Evolutionary conservation across 2,329 filamentous ascomycete species (phyloP), one percentile per base, ranked within the genome.

Genomic region (Colletotrichum sp.): DNA sequence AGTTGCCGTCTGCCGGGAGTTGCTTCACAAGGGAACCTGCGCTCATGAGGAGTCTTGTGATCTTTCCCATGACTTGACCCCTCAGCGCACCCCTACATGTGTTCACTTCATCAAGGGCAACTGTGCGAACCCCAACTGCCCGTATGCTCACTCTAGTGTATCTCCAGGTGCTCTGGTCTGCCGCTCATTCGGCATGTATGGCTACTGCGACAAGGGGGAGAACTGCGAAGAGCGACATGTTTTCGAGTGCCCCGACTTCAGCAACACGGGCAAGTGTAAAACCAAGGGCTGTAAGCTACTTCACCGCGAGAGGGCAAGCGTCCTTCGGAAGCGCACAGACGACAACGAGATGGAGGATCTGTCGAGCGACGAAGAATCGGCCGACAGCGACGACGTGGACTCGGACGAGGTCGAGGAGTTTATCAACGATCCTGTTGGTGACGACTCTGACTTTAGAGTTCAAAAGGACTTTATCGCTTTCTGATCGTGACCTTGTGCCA

Each of bases 201-300:
- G 97, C 69, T 98, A 96, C 85, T 98, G 97, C 87, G 93, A 94
- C 77, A 94, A 94, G 83, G 97, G 96, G 76, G 90, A 90, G 72
- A 86, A 89, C 71, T 98, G 97, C 85, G 86, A 91, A 76, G 92
- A 97, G 78, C 94, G 96, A 77, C 97, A 99, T 87, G 94, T 96
- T 74, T 94, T 94, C 86, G 96, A 98, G 85, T 98, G 97, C 85
- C 96, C 97, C 77, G 94, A 98, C 84, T 98, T 98, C 88, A 95
- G 95, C 90, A 98, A 98, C 86, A 95, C 91, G 76, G 96, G 96
- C 81, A 88, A 89, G 77, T 99, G 97, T 91, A 93, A 92, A 83
- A 92, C 91, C 83, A 92, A 93, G 85, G 93, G 93, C 79, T 98
- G 96, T 88, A 94, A 94, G 83, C 90, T 98, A 71, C 94, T 93